Base-by-base conservation (phyloP, 176 grass and related monocot genomes). In the Juncus effusus region DNA sequence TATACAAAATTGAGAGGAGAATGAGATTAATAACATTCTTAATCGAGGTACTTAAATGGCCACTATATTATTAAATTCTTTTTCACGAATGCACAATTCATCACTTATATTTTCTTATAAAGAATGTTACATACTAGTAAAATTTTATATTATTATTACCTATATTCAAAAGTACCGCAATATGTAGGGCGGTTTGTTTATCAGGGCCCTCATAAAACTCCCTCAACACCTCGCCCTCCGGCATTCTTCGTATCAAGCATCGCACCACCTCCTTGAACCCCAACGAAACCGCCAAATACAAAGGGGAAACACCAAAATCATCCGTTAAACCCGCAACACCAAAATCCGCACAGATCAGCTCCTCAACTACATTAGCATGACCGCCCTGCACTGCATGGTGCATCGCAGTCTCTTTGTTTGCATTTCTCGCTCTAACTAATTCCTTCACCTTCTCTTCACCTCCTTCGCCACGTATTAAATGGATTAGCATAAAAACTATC, bases 171-270 rank as follows among this genome's bases (percentile, higher is more conserved):
- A 61, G 59, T 61, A 61, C 59, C 36, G 59, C 39, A 61, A 38
- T 3, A 47, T 64, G 62, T 42, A 64, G 62, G 47, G 40, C 62
- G 2, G 38, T 64, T 64, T 9, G 40, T 47, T 42, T 42, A 47
- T 28, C n/a, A 4, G 62, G 62, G 41, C 62, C 62, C 11, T 3
- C 1, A 64, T 45, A 64, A 42, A 42, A n/a, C 19, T 19, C 62
- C 47, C 5, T 6, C 12, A 3, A 0, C 36, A 64, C 62, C 41
- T 64, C 13, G 7, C 44, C 59, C 39, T 12, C 59, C 4, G 59
- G 35, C 3, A 61, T 4, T 37, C 13, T 9, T 61, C 39, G 35
- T 61, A 61, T 61, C 7, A 61, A 37, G 11, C 36, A 37, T 38
- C 36, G 10, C 10, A 61, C 35, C 59, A 61, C 39, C 39, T 61